These are phyloP conservation scores for Arthrobotrys sphaeroides DNA, from an alignment of 2,329 filamentous ascomycete genomes.

Conservation along the genomic window DNA sequence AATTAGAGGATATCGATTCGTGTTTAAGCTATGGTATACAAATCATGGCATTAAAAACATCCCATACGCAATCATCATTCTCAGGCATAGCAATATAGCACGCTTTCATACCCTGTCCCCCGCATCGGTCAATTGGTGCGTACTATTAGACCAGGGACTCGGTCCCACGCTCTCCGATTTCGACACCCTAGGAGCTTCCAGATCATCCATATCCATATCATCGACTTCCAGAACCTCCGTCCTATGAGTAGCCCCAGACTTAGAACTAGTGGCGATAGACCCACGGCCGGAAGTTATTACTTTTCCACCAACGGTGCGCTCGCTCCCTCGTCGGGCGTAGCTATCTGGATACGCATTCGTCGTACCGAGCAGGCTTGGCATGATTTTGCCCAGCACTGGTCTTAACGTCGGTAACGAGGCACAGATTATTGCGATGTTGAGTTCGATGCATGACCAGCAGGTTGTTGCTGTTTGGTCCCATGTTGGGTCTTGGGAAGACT, in stretches of 20 bases:
- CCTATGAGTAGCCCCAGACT: neutral
- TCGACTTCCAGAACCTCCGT: neutral
- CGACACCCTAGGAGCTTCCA: neutral
- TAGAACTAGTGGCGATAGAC: neutral
- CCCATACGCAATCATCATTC: too few relatives aligned
- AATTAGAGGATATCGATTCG: too few relatives aligned
- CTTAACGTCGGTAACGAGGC: constrained; percentile 62
- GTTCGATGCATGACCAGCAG: constrained; percentile 62
- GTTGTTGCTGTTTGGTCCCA: constrained; percentile 60
- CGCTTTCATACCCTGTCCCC: neutral
- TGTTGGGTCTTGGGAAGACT: constrained; percentile 59
- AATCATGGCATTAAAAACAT: too few relatives aligned
- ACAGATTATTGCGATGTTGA: constrained; percentile 62
- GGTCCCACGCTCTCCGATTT: neutral
- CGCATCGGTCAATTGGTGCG: neutral
- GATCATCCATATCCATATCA: neutral
- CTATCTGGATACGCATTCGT: neutral
- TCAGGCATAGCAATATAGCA: too few relatives aligned
- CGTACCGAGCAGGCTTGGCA: constrained; percentile 58
- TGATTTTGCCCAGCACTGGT: constrained; percentile 61
- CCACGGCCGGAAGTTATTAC: neutral
- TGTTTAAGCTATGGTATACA: too few relatives aligned
- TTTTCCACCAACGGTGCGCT: neutral
- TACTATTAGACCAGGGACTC: neutral
- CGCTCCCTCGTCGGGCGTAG: neutral